phyloP scores from a whole-genome alignment of 768 basidiomycete species.

The Tulasnella sp. region DNA sequence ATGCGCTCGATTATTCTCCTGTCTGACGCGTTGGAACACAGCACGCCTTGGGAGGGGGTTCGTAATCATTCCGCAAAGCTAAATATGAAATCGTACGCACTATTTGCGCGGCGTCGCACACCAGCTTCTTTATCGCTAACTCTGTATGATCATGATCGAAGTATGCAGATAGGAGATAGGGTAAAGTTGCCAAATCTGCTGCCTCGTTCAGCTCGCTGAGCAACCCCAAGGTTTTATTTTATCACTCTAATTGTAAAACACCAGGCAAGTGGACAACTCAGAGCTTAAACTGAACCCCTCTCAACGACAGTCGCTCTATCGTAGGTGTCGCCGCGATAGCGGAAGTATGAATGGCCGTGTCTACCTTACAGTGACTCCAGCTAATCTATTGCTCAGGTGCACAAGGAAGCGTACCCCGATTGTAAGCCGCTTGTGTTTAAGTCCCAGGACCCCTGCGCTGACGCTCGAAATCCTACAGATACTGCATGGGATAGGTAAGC shows the following conservation, averaged over 20 bases:
- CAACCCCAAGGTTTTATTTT: constrained; percentile 44
- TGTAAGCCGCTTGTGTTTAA: constrained; percentile 36
- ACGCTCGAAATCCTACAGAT: constrained; percentile 33
- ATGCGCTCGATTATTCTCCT: neutral
- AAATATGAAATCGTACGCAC: constrained; percentile 49
- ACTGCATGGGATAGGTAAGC: constrained; percentile 83
- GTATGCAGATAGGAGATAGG: constrained; percentile 62
- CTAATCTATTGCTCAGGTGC: constrained; percentile 35
- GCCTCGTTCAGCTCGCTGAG: neutral
- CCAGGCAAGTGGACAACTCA: constrained; percentile 43
- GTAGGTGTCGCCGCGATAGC: constrained; percentile 73
- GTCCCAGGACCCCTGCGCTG: neutral
- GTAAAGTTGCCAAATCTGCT: constrained; percentile 25
- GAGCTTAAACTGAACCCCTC: neutral
- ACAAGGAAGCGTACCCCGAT: constrained; percentile 82
- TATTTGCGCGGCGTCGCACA: neutral
- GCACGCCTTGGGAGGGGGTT: constrained; percentile 81
- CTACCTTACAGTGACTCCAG: neutral
- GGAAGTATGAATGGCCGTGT: constrained; percentile 37
- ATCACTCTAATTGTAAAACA: constrained; percentile 60
- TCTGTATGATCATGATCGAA: neutral
- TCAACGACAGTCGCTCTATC: neutral
- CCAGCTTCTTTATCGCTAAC: neutral
- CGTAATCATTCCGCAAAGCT: constrained; percentile 74
- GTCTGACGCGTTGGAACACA: constrained; percentile 15